These are phyloP conservation scores for Litchi chinensis DNA, from an alignment of 345 rosid genomes.

Conservation along the genomic window DNA sequence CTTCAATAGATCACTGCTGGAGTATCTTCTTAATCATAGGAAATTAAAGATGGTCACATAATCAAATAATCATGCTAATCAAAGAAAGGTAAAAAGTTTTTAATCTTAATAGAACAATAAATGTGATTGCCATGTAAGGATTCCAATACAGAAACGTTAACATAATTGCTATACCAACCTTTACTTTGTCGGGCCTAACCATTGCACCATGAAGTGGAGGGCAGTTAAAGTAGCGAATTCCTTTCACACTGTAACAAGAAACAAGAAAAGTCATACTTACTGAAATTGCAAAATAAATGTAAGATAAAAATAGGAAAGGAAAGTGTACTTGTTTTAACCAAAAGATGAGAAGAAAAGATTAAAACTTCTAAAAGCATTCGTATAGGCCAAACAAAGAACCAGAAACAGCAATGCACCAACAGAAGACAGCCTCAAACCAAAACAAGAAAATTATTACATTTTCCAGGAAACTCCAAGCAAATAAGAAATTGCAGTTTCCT, in stretches of 20 bases:
- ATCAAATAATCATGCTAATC: too few relatives aligned
- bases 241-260: slow-evolving; percentile 68
- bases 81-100: not conserved
- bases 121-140: not conserved
- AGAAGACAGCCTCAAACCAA: not conserved
- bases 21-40: not conserved
- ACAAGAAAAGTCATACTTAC: slow-evolving; percentile 1
- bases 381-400: not conserved
- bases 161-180: slow-evolving; percentile 48
- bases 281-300: not conserved
- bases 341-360: not conserved
- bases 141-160: slow-evolving; percentile 9
- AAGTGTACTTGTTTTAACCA: not conserved
- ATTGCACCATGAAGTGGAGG: slow-evolving; percentile 79
- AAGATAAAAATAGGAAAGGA: not conserved
- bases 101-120: not conserved
- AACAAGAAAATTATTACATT: not conserved
- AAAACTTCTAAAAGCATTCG: not conserved
- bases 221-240: slow-evolving; percentile 70
- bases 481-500: slow-evolving; percentile 23
- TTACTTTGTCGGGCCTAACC: slow-evolving; percentile 91
- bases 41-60: too few relatives aligned
- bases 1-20: not conserved
- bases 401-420: not conserved
- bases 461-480: slow-evolving; percentile 9